Evolutionary conservation across 106 monocot species (phyloP).

Genomic region (Dendrobium officinale): DNA sequence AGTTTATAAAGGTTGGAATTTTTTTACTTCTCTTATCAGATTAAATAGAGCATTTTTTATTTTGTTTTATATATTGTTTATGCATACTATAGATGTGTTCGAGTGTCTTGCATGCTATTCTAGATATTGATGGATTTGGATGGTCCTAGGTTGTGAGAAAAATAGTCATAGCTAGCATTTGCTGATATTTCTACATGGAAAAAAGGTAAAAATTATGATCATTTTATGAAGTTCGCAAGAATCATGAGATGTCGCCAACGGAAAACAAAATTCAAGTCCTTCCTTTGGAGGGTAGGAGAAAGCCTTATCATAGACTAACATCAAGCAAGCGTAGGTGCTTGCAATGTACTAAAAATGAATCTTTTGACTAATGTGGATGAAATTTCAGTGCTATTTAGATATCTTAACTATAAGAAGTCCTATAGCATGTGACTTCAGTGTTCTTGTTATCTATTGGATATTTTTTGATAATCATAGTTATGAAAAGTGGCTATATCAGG

Average conservation of each 20-base stretch:
- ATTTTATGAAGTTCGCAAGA: background rate
- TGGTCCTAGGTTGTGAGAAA: background rate
- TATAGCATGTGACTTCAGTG: background rate
- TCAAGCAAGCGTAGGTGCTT: too few relatives aligned
- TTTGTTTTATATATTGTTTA: background rate
- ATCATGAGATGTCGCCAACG: background rate
- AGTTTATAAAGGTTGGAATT: too few relatives aligned
- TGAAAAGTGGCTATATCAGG: background rate
- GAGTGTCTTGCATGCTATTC: background rate
- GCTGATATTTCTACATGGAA: background rate
- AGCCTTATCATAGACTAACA: background rate
- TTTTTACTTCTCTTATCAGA: too few relatives aligned
- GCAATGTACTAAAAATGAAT: background rate
- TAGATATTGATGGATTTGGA: background rate
- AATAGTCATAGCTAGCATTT: background rate
- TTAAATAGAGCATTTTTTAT: too few relatives aligned
- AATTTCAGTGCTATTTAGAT: background rate
- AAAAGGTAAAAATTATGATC: background rate
- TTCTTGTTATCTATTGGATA: background rate
- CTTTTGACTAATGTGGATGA: background rate
- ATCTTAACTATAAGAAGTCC: background rate
- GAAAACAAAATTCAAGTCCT: background rate
- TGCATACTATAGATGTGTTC: background rate
- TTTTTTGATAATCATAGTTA: too few relatives aligned
- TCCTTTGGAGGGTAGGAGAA: background rate